Evolutionary conservation across 106 monocot genomes (phyloP).

Genomic region (Apostasia ramifera): DNA sequence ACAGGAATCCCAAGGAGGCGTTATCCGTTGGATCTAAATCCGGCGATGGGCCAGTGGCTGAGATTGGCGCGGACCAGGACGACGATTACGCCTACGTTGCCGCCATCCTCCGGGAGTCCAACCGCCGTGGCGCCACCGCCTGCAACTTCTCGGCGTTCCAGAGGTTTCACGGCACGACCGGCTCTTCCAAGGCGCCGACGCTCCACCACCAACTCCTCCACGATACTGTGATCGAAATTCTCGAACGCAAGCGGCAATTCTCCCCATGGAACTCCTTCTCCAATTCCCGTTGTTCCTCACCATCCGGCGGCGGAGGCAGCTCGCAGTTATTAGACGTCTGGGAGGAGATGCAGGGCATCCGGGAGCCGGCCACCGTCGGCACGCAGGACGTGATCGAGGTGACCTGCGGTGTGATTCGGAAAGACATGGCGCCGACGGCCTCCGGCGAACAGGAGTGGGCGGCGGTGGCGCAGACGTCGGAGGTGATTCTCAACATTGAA

Average conservation of each 20-base stretch:
- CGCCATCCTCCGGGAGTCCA: conserved; percentile 29
- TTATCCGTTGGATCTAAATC: conserved; percentile 10
- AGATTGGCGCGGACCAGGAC: conserved; percentile 23
- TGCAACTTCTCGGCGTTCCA: conserved; percentile 26
- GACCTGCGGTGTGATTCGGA: conserved; percentile 32
- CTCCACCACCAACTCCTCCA: conserved; percentile 54
- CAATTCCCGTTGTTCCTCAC: background rate
- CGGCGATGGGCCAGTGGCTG: conserved; percentile 6
- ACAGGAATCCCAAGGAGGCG: conserved; percentile 1
- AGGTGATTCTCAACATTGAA: conserved; percentile 75
- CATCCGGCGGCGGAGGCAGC: background rate
- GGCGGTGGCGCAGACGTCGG: conserved; percentile 50
- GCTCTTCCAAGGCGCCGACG: conserved; percentile 5
- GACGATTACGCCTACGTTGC: conserved; percentile 57
- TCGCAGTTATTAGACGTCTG: conserved; percentile 30
- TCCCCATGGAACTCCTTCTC: conserved; percentile 47
- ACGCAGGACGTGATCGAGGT: conserved; percentile 51
- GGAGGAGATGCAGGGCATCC: conserved; percentile 46
- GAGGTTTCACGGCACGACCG: conserved; percentile 13
- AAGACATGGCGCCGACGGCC: conserved; percentile 37
- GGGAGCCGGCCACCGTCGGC: conserved; percentile 2
- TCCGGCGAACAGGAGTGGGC: conserved; percentile 33
- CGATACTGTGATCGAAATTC: conserved; percentile 62
- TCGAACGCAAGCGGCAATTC: conserved; percentile 27
- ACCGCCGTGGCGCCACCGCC: background rate